Evolutionary conservation across 805 yeast species (phyloP), one percentile per base, ranked within the genome.

Genomic region (Zygotorulaspora chibaensis): DNA sequence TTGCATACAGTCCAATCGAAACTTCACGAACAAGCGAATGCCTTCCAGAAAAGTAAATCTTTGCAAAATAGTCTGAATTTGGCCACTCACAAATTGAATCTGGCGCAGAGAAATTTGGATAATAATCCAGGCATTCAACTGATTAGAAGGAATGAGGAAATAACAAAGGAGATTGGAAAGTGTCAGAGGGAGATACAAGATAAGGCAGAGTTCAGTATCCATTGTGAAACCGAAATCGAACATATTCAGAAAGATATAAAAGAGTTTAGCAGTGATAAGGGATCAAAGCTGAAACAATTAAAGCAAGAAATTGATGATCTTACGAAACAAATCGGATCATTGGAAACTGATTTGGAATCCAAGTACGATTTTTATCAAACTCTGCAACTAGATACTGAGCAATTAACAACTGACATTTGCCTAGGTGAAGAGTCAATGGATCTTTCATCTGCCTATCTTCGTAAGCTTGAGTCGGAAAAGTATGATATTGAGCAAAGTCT

Each of bases 201-300:
- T 6, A 71, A 74, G 13, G 59, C 68, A 15, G 52, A 57, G 2
- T 55, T 62, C 12, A 61, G 70, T 3, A 43, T 54, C 1, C 56
- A 55, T 2, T 71, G 70, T 33, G 61, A 69, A 27, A 47, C 46
- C 0, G 84, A 82, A 25, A 75, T 86, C 10, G 53, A 56, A 2
- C 60, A 61, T 7, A 81, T 86, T 43, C 86, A 85, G 58, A 75
- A 70, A 13, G 98, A 93, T 62, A 86, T 89, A 70, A 72, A 75
- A 42, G 98, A 93, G 56, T 91, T 89, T 61, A 79, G 77, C 48
- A 70, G 69, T 36, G 84, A 95, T 62, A 90, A 89, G 55, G 87
- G 90, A 1, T 76, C 83, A 1, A 95, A 91, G 62, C 71, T 95
- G 48, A 79, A 78, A 40, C 79, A 84, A 56, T 67, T 85, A 35